Percentiles rank a stretch among this genome's conserved stretches.
These are phyloP conservation scores for Lyophyllum decastes DNA, from an alignment of 768 basidiomycete genomes.

Conservation along the genomic window DNA sequence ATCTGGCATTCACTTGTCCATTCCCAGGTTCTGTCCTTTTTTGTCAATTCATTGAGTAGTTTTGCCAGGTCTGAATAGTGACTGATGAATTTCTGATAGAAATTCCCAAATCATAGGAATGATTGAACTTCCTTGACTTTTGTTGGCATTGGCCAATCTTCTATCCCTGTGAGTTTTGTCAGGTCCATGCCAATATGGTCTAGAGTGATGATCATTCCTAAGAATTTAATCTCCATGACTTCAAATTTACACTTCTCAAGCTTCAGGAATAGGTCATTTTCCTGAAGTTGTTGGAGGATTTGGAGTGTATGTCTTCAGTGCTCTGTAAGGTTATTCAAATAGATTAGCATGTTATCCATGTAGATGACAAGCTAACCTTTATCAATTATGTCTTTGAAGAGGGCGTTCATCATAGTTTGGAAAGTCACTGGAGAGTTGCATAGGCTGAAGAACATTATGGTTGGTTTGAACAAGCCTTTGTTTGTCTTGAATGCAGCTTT, in stretches of 20 bases:
- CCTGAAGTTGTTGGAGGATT: conserved; percentile 21
- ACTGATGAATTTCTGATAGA: conserved; percentile 34
- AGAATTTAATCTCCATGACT: conserved; percentile 21
- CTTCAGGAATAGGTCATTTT: conserved; percentile 32
- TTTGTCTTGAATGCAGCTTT: conserved; percentile 40
- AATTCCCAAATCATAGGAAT: conserved; percentile 46
- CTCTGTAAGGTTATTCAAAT: conserved; percentile 23
- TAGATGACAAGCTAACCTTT: conserved; percentile 36
- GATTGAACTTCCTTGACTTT: conserved; percentile 30
- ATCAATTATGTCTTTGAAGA: conserved; percentile 32
- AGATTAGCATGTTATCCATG: conserved; percentile 44
- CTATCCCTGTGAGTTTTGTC: conserved; percentile 34
- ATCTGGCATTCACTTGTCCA: conserved; percentile 23
- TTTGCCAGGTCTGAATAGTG: conserved; percentile 28
- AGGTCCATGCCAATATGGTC: conserved; percentile 35
- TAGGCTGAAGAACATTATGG: conserved; percentile 42
- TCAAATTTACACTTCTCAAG: conserved; percentile 38
- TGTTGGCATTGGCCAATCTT: conserved; percentile 36
- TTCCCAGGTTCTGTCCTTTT: conserved; percentile 25
- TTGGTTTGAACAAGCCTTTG: conserved; percentile 24
- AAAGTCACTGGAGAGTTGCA: conserved; percentile 33
- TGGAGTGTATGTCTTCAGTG: conserved; percentile 16
- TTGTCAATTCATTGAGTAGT: conserved; percentile 27
- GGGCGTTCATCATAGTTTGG: conserved; percentile 44
- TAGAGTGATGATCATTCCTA: conserved; percentile 31